Evolutionary conservation across 257 asterid species (phyloP).

Genomic region (Prunella vulgaris): DNA sequence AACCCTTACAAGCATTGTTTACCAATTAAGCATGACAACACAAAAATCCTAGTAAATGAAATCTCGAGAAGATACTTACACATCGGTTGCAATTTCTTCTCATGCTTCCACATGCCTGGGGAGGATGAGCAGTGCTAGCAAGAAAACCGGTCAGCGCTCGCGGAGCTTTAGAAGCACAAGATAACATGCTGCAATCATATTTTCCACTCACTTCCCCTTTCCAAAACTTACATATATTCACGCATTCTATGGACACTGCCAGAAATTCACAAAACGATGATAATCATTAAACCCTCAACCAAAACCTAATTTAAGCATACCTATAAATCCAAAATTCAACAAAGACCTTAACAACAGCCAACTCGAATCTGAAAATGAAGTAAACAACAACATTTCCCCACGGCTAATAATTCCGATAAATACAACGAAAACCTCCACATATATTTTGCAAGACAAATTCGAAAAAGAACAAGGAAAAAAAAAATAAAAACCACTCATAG

Average conservation of each 20-base stretch:
- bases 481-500: slow-evolving; percentile 5
- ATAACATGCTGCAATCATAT: slow-evolving; percentile 58
- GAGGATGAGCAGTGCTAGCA: slow-evolving; percentile 74
- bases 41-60: neutral
- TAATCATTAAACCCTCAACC: neutral
- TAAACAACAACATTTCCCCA: slow-evolving; percentile 12
- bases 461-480: neutral
- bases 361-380: slow-evolving; percentile 5
- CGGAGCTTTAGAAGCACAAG: slow-evolving; percentile 82
- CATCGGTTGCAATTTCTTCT: slow-evolving; percentile 39
- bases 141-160: slow-evolving; percentile 75
- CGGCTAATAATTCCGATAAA: slow-evolving; percentile 18
- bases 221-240: slow-evolving; percentile 66
- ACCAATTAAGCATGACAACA: neutral
- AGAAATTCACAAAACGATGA: slow-evolving; percentile 6
- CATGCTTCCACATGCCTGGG: slow-evolving; percentile 39
- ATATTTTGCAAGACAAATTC: neutral
- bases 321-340: neutral
- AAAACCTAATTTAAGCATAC: neutral
- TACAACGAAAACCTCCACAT: neutral
- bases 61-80: slow-evolving; percentile 41
- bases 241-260: slow-evolving; percentile 79
- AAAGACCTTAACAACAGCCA: neutral
- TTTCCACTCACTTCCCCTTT: slow-evolving; percentile 67
- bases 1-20: neutral